A percentile compares a stretch with the other conserved stretches of the same genome.
phyloP scores from a whole-genome alignment of 805 yeast genomes.

The Maudiozyma serrabonitensis region DNA sequence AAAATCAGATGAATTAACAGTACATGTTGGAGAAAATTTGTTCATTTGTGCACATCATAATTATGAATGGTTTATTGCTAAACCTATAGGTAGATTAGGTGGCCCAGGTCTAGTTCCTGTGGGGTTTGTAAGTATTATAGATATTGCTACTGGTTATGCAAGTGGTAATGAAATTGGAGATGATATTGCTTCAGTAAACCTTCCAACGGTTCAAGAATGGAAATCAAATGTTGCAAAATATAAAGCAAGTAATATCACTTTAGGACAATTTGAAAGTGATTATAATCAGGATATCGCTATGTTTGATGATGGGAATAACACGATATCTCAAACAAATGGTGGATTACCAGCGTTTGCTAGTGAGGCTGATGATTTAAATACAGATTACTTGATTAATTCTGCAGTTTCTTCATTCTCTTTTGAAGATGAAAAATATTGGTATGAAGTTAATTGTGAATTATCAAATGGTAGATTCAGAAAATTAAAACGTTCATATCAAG shows the following conservation, averaged over 20 bases:
- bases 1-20: constrained; percentile 72
- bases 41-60: constrained; percentile 94
- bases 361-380: not conserved
- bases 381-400: constrained; percentile 34
- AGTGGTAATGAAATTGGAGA: constrained; percentile 44
- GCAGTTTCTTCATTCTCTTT: constrained; percentile 70
- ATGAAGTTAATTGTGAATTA: constrained; percentile 57
- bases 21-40: constrained; percentile 76
- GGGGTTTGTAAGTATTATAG: constrained; percentile 76
- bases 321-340: not conserved
- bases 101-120: constrained; percentile 97
- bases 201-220: constrained; percentile 96
- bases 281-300: constrained; percentile 8
- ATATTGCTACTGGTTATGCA: constrained; percentile 55
- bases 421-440: constrained; percentile 86
- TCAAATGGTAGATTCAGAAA: constrained; percentile 60
- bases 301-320: not conserved
- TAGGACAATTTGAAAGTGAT: constrained; percentile 45
- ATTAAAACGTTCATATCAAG: constrained; percentile 85
- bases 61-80: constrained; percentile 96
- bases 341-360: not conserved
- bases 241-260: constrained; percentile 77
- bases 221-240: constrained; percentile 81
- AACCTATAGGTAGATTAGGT: constrained; percentile 88
- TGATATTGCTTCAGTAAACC: constrained; percentile 53